Conservation (phyloP, 2,329 filamentous ascomycete genomes). For the Malbranchea cinnamomea region DNA sequence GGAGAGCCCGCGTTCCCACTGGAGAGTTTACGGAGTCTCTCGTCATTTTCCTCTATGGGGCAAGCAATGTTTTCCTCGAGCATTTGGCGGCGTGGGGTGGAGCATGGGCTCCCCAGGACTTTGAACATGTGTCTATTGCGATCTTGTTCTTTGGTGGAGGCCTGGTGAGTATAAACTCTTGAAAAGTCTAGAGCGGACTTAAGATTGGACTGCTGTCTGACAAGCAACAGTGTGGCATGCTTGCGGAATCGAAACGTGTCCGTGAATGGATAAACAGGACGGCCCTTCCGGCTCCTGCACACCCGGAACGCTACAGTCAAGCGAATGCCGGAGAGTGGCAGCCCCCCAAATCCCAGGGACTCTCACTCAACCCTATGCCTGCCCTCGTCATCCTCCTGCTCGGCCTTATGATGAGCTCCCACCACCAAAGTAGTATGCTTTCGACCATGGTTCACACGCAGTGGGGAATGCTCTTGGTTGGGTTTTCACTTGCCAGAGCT, state of each 20-base stretch:
- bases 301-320: constrained; percentile 3
- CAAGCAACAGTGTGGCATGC: constrained; percentile 53
- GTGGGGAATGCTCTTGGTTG: constrained; percentile 76
- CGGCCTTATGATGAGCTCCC: constrained; percentile 89
- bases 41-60: constrained; percentile 79
- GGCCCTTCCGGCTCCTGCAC: constrained; percentile 19
- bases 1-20: constrained; percentile 49
- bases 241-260: constrained; percentile 60
- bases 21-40: constrained; percentile 83
- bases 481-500: constrained; percentile 61
- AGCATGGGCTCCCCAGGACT: constrained; percentile 60
- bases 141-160: constrained; percentile 89
- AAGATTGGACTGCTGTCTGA: constrained; percentile 7
- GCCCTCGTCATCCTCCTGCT: constrained; percentile 73
- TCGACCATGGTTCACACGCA: constrained; percentile 88
- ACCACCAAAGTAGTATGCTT: constrained; percentile 69
- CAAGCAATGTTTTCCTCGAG: constrained; percentile 83
- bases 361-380: constrained; percentile 79
- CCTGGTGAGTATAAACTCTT: constrained; percentile 37
- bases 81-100: constrained; percentile 61
- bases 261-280: constrained; percentile 41
- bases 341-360: constrained; percentile 50
- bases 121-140: constrained; percentile 87
- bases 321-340: constrained; percentile 37
- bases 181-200: neutral